Evolutionary conservation across 1,284 basidiomycete genomes (phyloP).

Genomic region (Microbotryum silenes-acaulis): DNA sequence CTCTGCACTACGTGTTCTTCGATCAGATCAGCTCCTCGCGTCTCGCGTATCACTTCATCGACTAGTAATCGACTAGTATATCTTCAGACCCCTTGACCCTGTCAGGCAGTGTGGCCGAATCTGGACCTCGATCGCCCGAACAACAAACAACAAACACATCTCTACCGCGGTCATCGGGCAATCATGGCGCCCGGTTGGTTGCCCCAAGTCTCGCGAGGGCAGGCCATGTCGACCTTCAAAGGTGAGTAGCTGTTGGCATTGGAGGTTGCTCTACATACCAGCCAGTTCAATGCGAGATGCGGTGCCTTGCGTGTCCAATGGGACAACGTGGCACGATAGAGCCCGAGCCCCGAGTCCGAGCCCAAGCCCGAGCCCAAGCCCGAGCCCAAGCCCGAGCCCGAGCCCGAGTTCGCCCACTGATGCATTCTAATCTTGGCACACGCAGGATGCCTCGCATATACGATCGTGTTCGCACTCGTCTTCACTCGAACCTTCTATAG

Average conservation of each 20-base stretch:
- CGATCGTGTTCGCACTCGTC: slow-evolving; percentile 34
- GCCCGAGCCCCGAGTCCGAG: not conserved
- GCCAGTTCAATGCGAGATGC: not conserved
- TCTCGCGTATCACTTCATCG: too few species aligned
- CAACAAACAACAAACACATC: too few species aligned
- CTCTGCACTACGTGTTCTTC: too few species aligned
- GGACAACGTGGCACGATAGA: too few species aligned
- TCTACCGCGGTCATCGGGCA: too few species aligned
- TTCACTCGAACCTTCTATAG: slow-evolving; percentile 36
- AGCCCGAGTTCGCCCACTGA: not conserved
- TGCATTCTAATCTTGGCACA: not conserved
- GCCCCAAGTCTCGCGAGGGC: not conserved
- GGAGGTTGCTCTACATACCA: too few species aligned
- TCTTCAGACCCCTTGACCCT: too few species aligned
- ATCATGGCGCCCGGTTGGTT: not conserved
- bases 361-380: not conserved
- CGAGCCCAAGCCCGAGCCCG: too few species aligned
- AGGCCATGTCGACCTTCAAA: slow-evolving; percentile 1
- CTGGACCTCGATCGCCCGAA: too few species aligned
- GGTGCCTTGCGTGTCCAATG: not conserved
- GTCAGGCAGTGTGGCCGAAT: too few species aligned
- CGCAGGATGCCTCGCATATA: slow-evolving; percentile 4
- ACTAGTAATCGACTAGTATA: too few species aligned
- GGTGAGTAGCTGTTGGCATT: not conserved
- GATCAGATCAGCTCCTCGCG: too few species aligned